Conservation (phyloP, 305 asterid genomes). For the Fraxinus ornus region DNA sequence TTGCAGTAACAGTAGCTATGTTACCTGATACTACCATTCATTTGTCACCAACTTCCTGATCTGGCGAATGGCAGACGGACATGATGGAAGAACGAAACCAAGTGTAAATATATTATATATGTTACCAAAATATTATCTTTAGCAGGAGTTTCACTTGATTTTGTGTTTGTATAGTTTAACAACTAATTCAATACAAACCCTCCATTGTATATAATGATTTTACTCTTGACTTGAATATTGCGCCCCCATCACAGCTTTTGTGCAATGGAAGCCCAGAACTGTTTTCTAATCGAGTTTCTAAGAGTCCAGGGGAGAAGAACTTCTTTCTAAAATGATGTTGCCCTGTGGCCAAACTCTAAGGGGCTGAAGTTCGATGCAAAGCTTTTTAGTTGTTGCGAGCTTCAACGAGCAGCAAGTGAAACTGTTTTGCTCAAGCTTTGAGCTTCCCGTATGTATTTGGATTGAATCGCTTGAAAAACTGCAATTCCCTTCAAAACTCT, state of each 20-base stretch:
- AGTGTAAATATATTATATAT: conserved; percentile 41
- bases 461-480: too few relatives aligned
- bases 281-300: too few relatives aligned
- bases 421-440: background rate
- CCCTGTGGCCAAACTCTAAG: too few relatives aligned
- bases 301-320: too few relatives aligned
- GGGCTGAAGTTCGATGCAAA: too few relatives aligned
- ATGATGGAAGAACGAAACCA: conserved; percentile 91
- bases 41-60: conserved; percentile 88
- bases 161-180: conserved; percentile 42
- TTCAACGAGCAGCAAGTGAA: background rate
- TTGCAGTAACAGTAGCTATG: conserved; percentile 91
- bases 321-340: too few relatives aligned
- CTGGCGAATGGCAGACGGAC: conserved; percentile 69
- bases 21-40: conserved; percentile 80
- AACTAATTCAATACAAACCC: conserved; percentile 37
- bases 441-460: too few relatives aligned
- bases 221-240: background rate
- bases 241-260: background rate
- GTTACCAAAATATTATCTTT: conserved; percentile 18
- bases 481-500: too few relatives aligned
- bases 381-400: too few relatives aligned
- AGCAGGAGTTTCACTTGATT: conserved; percentile 21
- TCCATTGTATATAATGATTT: conserved; percentile 38
- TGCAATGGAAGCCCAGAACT: background rate